A percentile compares a stretch with the other conserved stretches of the same genome.
These are phyloP conservation scores for Phytopythium helicoides DNA, from an alignment of 352 stramenopile genomes.

Conservation along the genomic window DNA sequence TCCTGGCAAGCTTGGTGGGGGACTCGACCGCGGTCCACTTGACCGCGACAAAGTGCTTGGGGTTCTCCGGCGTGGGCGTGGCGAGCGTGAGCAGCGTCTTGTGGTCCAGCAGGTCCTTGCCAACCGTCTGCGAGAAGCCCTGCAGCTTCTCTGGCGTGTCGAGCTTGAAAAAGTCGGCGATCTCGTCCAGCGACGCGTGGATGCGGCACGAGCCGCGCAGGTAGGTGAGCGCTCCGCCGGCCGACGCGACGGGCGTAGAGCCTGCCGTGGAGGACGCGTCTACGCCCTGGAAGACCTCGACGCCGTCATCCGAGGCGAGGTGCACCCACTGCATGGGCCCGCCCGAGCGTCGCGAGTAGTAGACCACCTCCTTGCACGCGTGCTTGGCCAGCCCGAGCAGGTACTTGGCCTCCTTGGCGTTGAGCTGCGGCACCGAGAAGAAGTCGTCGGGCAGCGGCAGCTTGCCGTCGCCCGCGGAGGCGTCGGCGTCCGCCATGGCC, in stretches of 20 bases:
- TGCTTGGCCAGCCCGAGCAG: constrained; percentile 68
- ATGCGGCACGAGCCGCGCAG: constrained; percentile 65
- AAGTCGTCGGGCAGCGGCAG: constrained; percentile 70
- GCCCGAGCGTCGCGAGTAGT: constrained; percentile 64
- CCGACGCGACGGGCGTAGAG: neutral
- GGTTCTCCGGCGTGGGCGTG: constrained; percentile 60
- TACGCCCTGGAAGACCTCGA: constrained; percentile 76
- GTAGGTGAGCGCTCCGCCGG: constrained; percentile 55
- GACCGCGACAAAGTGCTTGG: constrained; percentile 79
- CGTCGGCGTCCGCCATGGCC: too few relatives aligned
- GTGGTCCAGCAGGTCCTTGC: constrained; percentile 78
- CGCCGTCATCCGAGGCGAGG: constrained; percentile 60
- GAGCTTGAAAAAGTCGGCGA: constrained; percentile 78
- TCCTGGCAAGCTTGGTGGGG: constrained; percentile 65
- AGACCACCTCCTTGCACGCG: constrained; percentile 84
- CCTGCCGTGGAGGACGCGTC: constrained; percentile 28
- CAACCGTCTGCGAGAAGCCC: constrained; percentile 67
- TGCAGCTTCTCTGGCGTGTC: constrained; percentile 69
- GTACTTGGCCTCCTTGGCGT: constrained; percentile 61
- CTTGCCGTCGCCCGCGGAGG: too few relatives aligned
- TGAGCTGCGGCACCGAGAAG: constrained; percentile 62
- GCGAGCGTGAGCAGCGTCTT: constrained; percentile 72
- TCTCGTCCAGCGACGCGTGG: constrained; percentile 74
- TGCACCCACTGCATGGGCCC: constrained; percentile 81
- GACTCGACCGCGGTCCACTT: constrained; percentile 84